Evolutionary conservation across 2,329 filamentous ascomycete species (phyloP).

Genomic region (Penicillium capsulatum): DNA sequence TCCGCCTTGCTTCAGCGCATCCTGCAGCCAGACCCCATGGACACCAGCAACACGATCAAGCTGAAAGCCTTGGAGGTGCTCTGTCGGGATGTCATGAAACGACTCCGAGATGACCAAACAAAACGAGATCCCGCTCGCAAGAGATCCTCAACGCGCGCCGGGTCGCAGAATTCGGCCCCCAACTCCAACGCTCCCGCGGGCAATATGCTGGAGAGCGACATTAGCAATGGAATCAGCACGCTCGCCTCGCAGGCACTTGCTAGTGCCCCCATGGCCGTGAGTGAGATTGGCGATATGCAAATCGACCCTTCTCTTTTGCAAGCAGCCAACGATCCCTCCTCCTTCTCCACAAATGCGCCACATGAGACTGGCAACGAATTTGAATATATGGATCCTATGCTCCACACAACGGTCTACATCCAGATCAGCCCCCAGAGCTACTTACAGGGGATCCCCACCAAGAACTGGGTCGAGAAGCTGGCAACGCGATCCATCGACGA

Average conservation of each 20-base stretch:
- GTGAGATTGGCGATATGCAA: slow-evolving; percentile 52
- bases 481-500: slow-evolving; percentile 56
- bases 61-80: slow-evolving; percentile 65
- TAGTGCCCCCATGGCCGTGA: slow-evolving; percentile 36
- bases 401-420: slow-evolving; percentile 61
- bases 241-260: slow-evolving; percentile 44
- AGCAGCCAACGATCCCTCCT: slow-evolving; percentile 50
- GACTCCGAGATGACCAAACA: slow-evolving; percentile 63
- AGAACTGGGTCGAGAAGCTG: slow-evolving; percentile 64
- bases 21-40: slow-evolving; percentile 49
- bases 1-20: slow-evolving; percentile 55
- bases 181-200: slow-evolving; percentile 23
- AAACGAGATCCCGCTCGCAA: slow-evolving; percentile 51
- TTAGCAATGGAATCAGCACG: slow-evolving; percentile 42
- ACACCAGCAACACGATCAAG: slow-evolving; percentile 54
- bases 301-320: slow-evolving; percentile 61
- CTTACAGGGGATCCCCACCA: slow-evolving; percentile 40
- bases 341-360: slow-evolving; percentile 32
- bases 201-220: slow-evolving; percentile 22
- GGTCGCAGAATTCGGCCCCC: slow-evolving; percentile 20
- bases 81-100: slow-evolving; percentile 72
- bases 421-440: slow-evolving; percentile 64
- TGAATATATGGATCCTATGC: slow-evolving; percentile 37
- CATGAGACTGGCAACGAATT: slow-evolving; percentile 31
- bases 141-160: slow-evolving; percentile 27